phyloP scores from a whole-genome alignment of 768 basidiomycete species.

The Rickenella mellea region DNA sequence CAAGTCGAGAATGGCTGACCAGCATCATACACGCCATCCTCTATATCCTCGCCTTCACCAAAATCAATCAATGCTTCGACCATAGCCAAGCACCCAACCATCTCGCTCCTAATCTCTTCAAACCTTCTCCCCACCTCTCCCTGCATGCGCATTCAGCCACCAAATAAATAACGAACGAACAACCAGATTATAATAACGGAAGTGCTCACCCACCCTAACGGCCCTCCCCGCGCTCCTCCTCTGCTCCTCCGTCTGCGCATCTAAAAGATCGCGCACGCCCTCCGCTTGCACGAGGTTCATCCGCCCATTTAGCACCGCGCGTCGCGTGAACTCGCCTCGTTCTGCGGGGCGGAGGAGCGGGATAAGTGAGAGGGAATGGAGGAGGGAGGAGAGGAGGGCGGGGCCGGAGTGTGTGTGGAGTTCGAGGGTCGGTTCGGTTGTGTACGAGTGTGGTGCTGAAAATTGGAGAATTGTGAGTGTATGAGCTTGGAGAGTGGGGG shows the following conservation, averaged over 20 bases:
- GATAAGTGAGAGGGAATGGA: constrained; percentile 42
- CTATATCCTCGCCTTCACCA: constrained; percentile 85
- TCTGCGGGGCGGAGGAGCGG: constrained; percentile 63
- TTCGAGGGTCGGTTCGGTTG: constrained; percentile 74
- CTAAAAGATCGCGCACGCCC: constrained; percentile 77
- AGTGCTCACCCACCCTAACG: constrained; percentile 45
- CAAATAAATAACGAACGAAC: constrained; percentile 1
- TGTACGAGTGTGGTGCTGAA: constrained; percentile 72
- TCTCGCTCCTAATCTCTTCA: constrained; percentile 51
- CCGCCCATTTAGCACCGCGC: constrained; percentile 72
- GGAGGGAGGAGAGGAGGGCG: constrained; percentile 65
- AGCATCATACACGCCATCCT: constrained; percentile 67
- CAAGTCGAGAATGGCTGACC: constrained; percentile 33
- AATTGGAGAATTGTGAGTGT: not conserved
- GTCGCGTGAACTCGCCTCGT: constrained; percentile 82
- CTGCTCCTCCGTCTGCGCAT: constrained; percentile 82
- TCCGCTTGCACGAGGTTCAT: constrained; percentile 86
- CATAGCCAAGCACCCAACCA: constrained; percentile 66
- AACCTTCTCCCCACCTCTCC: constrained; percentile 53
- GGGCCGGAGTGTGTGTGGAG: constrained; percentile 83
- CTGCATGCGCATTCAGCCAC: constrained; percentile 26
- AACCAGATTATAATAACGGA: not conserved
- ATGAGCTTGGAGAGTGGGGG: not conserved
- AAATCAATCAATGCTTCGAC: constrained; percentile 91
- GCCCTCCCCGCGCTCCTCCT: constrained; percentile 61